A percentile compares a stretch with the other conserved stretches of the same genome.
Conservation (phyloP, 768 basidiomycete genomes). For the Lepiota brunneoincarnata region DNA sequence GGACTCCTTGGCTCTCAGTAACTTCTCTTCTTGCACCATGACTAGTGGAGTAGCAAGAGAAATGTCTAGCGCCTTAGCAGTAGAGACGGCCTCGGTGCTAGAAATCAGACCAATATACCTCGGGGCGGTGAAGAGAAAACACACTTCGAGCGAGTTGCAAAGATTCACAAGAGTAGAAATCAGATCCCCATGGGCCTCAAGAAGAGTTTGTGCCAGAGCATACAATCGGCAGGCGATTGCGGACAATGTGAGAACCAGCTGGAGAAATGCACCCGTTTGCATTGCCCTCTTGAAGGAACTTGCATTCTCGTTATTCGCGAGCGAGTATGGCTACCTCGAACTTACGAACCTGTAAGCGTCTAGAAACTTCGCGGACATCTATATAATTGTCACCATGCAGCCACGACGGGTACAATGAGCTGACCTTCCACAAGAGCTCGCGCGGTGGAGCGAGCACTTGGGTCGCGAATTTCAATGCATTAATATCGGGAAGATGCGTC, state of each 20-base stretch:
- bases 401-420: neutral
- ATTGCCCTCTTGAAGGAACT: conserved; percentile 65
- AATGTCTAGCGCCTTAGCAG: too few species aligned
- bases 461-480: conserved; percentile 16
- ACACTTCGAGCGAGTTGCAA: conserved; percentile 8
- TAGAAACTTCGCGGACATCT: conserved; percentile 24
- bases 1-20: too few species aligned
- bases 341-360: conserved; percentile 51
- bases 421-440: neutral
- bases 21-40: too few species aligned
- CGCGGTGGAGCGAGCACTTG: conserved; percentile 32
- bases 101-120: neutral
- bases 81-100: neutral
- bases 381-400: neutral
- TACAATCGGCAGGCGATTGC: conserved; percentile 62
- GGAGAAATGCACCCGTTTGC: conserved; percentile 73
- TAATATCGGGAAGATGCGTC: conserved; percentile 52
- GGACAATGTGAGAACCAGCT: conserved; percentile 57
- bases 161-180: neutral
- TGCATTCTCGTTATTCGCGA: neutral
- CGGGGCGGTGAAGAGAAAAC: neutral
- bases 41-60: too few species aligned
- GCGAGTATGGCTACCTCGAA: neutral
- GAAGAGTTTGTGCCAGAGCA: conserved; percentile 41
- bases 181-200: conserved; percentile 29